Conservation (phyloP, 495 filamentous ascomycete genomes). For the Filosporella fistucella region DNA sequence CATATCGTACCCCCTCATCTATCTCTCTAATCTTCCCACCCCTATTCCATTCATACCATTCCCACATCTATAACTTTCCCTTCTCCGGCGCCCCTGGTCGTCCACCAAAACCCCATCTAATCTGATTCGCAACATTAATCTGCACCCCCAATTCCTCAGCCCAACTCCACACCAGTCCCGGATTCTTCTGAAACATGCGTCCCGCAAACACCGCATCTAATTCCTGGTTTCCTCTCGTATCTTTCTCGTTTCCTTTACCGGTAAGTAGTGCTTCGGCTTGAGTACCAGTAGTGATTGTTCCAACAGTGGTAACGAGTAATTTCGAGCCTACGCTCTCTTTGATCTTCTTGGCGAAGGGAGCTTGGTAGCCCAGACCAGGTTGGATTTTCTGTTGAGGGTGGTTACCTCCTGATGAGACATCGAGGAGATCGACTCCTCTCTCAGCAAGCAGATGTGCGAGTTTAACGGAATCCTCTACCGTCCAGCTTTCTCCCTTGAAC, state of each 20-base stretch:
- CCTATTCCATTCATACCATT: too few species aligned
- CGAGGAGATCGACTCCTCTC: conserved; percentile 58
- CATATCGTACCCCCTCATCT: too few species aligned
- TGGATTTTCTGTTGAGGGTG: conserved; percentile 52
- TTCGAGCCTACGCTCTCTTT: conserved; percentile 59
- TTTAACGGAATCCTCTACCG: conserved; percentile 46
- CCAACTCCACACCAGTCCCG: conserved; percentile 61
- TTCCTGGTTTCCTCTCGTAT: conserved; percentile 35
- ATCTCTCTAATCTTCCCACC: too few species aligned
- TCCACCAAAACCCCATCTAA: conserved; percentile 52
- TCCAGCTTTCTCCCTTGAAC: conserved; percentile 46
- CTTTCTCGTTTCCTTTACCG: conserved; percentile 15
- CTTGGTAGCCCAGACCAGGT: conserved; percentile 58
- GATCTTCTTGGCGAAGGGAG: conserved; percentile 56
- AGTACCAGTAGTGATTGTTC: conserved; percentile 51
- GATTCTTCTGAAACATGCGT: conserved; percentile 65
- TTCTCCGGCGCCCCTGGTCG: conserved; percentile 10
- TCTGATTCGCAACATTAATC: conserved; percentile 63
- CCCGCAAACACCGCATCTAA: conserved; percentile 60
- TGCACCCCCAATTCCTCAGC: conserved; percentile 62
- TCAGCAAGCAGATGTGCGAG: conserved; percentile 48
- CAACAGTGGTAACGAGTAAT: conserved; percentile 54
- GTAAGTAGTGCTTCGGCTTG: conserved; percentile 35
- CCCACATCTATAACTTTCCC: background rate
- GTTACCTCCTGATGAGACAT: conserved; percentile 54